These are phyloP conservation scores for Tulasnella sp. DNA, from an alignment of 768 basidiomycete genomes.

Conservation along the genomic window DNA sequence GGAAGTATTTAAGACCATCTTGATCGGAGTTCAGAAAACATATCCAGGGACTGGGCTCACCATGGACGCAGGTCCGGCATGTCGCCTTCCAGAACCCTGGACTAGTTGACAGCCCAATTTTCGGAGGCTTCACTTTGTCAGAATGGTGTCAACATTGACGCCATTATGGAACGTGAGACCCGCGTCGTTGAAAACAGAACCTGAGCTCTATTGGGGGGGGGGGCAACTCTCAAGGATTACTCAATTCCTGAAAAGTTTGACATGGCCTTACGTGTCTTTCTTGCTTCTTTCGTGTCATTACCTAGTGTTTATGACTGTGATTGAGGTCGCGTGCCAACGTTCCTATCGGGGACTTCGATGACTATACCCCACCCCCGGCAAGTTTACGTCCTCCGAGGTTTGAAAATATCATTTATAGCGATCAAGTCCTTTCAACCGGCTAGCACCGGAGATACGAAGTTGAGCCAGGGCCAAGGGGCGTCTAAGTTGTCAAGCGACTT, in stretches of 20 bases:
- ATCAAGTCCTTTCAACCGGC: conserved; percentile 58
- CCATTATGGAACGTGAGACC: conserved; percentile 77
- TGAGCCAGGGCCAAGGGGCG: conserved; percentile 60
- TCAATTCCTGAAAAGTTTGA: conserved; percentile 69
- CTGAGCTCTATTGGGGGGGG: conserved; percentile 73
- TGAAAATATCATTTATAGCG: conserved; percentile 72
- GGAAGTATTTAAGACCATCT: no score
- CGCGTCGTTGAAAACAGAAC: conserved; percentile 71
- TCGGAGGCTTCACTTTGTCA: no score
- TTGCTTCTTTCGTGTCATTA: neutral
- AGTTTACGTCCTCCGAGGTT: conserved; percentile 54
- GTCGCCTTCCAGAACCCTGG: no score
- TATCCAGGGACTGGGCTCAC: no score
- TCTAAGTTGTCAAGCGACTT: neutral
- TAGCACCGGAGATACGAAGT: conserved; percentile 54
- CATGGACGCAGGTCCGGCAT: no score
- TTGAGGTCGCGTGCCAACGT: conserved; percentile 55
- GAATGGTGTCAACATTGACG: conserved; percentile 70
- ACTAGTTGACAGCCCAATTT: no score
- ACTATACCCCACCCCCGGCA: conserved; percentile 67
- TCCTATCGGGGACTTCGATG: conserved; percentile 63
- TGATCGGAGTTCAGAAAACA: no score
- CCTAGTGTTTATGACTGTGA: neutral
- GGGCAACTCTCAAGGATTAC: conserved; percentile 59
- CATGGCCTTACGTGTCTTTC: conserved; percentile 54